Evolutionary conservation across 306 rosid genomes (phyloP).

Genomic region (Elaeagnus macrophylla): DNA sequence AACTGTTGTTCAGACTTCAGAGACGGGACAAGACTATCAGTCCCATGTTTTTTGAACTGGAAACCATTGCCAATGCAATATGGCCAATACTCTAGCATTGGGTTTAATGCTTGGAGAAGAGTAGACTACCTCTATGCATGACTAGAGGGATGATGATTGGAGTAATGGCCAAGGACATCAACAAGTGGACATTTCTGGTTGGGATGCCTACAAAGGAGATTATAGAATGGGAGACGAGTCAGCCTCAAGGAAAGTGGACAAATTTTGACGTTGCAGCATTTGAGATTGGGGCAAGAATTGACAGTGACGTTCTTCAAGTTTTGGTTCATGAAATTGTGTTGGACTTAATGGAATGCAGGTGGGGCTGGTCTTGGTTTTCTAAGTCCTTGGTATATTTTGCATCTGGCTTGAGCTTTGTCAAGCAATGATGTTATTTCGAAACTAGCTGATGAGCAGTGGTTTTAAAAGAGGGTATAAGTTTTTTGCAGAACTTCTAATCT

Average conservation of each 20-base stretch:
- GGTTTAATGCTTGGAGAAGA: constrained; percentile 45
- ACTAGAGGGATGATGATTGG: constrained; percentile 26
- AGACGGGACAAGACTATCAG: constrained; percentile 21
- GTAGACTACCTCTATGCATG: constrained; percentile 24
- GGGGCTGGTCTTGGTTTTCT: neutral
- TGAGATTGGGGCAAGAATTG: constrained; percentile 54
- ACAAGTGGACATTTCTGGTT: constrained; percentile 44
- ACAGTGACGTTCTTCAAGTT: constrained; percentile 42
- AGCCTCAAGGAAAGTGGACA: constrained; percentile 64
- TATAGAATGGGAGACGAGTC: constrained; percentile 78
- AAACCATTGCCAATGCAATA: constrained; percentile 23
- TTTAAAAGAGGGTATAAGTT: no score
- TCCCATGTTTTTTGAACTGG: constrained; percentile 40
- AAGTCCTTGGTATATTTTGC: no score
- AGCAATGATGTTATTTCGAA: no score
- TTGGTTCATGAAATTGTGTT: constrained; percentile 59
- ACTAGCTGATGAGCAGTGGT: no score
- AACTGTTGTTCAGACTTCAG: constrained; percentile 53
- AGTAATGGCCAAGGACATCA: constrained; percentile 45
- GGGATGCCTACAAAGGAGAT: constrained; percentile 66
- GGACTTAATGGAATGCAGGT: constrained; percentile 35
- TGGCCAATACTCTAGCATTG: constrained; percentile 30
- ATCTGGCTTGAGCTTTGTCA: no score
- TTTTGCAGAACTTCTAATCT: no score
- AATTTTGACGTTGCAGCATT: constrained; percentile 60